Evolutionary conservation across 768 basidiomycete species (phyloP).

Genomic region (Chalciporus piperatus): DNA sequence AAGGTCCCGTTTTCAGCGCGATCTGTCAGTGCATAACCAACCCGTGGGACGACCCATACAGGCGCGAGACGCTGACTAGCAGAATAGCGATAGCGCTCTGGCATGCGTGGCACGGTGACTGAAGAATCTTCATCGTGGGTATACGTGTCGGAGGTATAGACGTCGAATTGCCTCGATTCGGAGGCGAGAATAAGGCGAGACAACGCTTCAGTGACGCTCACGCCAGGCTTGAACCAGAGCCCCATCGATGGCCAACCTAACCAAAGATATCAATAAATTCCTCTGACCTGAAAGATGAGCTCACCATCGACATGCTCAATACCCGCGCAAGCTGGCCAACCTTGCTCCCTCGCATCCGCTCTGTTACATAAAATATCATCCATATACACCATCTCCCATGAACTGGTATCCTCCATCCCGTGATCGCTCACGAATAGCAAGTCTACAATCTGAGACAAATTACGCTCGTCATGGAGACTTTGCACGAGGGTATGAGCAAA

Average conservation of each 20-base stretch:
- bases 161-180: slow-evolving; percentile 54
- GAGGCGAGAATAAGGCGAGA: slow-evolving; percentile 51
- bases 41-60: slow-evolving; percentile 74
- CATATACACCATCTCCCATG: slow-evolving; percentile 71
- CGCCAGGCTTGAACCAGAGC: slow-evolving; percentile 61
- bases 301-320: slow-evolving; percentile 14
- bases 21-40: slow-evolving; percentile 75
- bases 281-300: background rate
- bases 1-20: slow-evolving; percentile 51
- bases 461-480: slow-evolving; percentile 58
- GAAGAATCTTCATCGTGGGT: background rate
- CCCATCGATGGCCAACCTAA: slow-evolving; percentile 89
- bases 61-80: slow-evolving; percentile 73
- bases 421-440: slow-evolving; percentile 85
- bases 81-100: slow-evolving; percentile 71
- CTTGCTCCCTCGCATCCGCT: slow-evolving; percentile 2
- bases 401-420: slow-evolving; percentile 82
- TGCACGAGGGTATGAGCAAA: slow-evolving; percentile 54
- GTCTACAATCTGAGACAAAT: slow-evolving; percentile 78
- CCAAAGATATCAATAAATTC: slow-evolving; percentile 20
- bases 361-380: slow-evolving; percentile 44
- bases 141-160: slow-evolving; percentile 31
- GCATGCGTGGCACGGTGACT: slow-evolving; percentile 49
- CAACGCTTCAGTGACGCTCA: slow-evolving; percentile 54
- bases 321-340: slow-evolving; percentile 13